These are phyloP conservation scores for Coemansia javaensis DNA, from an alignment of 192 early-diverging fungal genomes.

Conservation along the genomic window DNA sequence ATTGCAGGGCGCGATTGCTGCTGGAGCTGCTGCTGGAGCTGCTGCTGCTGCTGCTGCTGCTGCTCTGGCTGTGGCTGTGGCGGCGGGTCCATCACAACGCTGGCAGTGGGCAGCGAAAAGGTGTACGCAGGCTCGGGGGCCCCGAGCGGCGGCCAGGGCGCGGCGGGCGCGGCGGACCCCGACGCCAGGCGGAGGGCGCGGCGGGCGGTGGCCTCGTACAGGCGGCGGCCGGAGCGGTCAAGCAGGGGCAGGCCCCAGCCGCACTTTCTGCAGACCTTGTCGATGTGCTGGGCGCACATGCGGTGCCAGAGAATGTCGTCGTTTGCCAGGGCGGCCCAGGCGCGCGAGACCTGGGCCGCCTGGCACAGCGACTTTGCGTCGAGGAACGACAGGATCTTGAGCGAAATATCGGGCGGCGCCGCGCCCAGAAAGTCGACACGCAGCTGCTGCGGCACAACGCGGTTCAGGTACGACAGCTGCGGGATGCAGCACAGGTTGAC, in stretches of 20 bases:
- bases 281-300: conserved; percentile 98
- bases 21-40: too few species aligned
- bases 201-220: conserved; percentile 49
- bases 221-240: conserved; percentile 52
- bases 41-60: conserved; percentile 3
- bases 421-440: conserved; percentile 79
- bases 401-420: conserved; percentile 73
- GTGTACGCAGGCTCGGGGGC: conserved; percentile 8
- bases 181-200: conserved; percentile 27
- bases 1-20: conserved; percentile 19
- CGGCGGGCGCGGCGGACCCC: conserved; percentile 1
- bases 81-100: conserved; percentile 10
- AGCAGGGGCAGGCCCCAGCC: conserved; percentile 95
- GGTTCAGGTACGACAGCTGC: conserved; percentile 79
- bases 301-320: conserved; percentile 93
- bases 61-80: conserved; percentile 4
- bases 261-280: conserved; percentile 90
- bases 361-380: conserved; percentile 89
- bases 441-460: conserved; percentile 63
- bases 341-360: conserved; percentile 78
- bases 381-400: conserved; percentile 83
- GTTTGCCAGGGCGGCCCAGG: conserved; percentile 81
- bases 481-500: conserved; percentile 79
- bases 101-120: conserved; percentile 18
- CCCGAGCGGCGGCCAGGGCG: background rate